These are phyloP conservation scores for Sextonia rubra DNA, from an alignment of 164 flowering plant species.

Conservation along the genomic window DNA sequence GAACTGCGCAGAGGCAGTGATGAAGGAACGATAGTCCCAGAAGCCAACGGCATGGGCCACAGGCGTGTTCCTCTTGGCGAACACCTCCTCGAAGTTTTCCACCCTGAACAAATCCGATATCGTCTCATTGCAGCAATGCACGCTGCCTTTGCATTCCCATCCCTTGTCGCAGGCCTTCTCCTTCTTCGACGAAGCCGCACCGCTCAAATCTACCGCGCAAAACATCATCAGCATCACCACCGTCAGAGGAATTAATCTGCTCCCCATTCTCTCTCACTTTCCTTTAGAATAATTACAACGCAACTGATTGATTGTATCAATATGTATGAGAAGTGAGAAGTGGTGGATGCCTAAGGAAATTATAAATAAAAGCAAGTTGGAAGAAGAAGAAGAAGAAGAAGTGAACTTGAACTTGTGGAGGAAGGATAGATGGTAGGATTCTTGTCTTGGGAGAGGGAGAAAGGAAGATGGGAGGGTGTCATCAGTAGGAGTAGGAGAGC, in stretches of 20 bases:
- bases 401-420: too few relatives aligned
- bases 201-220: conserved; percentile 33
- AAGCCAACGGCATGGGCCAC: conserved; percentile 81
- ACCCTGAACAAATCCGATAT: conserved; percentile 66
- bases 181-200: conserved; percentile 26
- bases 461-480: not conserved
- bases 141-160: conserved; percentile 69
- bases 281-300: too few relatives aligned
- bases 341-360: not conserved
- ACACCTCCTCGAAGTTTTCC: conserved; percentile 81
- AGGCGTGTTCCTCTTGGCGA: conserved; percentile 78
- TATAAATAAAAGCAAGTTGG: not conserved
- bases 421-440: too few relatives aligned
- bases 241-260: not conserved
- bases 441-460: too few relatives aligned
- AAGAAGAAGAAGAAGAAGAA: too few relatives aligned
- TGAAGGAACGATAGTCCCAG: conserved; percentile 83
- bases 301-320: not conserved
- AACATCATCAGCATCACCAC: not conserved
- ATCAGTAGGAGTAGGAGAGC: not conserved
- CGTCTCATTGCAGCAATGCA: conserved; percentile 72
- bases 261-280: not conserved
- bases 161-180: conserved; percentile 52
- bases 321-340: not conserved
- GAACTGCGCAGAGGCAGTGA: conserved; percentile 49